Percentiles rank a stretch among this genome's conserved stretches.
phyloP scores from a whole-genome alignment of 768 basidiomycete species.

The Saitozyma sp. region DNA sequence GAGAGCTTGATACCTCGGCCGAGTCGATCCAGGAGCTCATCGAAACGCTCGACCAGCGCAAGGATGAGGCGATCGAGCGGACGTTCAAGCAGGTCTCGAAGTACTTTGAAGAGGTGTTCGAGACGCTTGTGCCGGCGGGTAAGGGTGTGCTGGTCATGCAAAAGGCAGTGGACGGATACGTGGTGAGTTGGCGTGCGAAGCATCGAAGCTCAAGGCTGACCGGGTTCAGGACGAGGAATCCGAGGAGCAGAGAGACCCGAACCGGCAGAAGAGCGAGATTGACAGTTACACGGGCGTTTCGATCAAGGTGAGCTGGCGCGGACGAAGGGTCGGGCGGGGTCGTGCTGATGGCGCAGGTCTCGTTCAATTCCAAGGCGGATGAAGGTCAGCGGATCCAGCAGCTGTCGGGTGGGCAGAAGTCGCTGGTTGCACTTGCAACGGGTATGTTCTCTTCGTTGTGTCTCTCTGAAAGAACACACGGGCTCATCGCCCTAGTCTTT shows the following conservation, averaged over 20 bases:
- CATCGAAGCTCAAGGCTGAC: not conserved
- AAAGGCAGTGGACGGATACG: constrained; percentile 78
- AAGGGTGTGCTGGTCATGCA: constrained; percentile 90
- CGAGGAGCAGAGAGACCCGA: constrained; percentile 43
- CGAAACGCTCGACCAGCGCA: constrained; percentile 88
- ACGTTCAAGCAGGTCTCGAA: constrained; percentile 98
- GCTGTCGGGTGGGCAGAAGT: constrained; percentile 95
- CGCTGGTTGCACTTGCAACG: constrained; percentile 89
- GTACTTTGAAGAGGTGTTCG: constrained; percentile 96
- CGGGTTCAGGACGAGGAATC: constrained; percentile 44
- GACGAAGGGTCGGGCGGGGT: not conserved
- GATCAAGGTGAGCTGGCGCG: constrained; percentile 68
- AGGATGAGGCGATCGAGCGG: constrained; percentile 97
- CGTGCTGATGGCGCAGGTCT: constrained; percentile 63
- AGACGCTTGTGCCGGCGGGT: constrained; percentile 91
- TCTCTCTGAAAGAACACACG: not conserved
- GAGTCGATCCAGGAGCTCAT: constrained; percentile 89
- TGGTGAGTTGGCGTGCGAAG: constrained; percentile 25
- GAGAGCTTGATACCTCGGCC: constrained; percentile 88
- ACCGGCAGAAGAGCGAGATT: constrained; percentile 55
- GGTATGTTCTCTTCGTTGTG: constrained; percentile 56
- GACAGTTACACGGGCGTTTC: constrained; percentile 97
- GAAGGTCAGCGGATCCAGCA: constrained; percentile 96
- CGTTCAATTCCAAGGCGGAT: constrained; percentile 97
- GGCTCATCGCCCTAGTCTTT: constrained; percentile 64